A percentile compares a stretch with the other conserved stretches of the same genome.
Evolutionary conservation across 2,329 filamentous ascomycete genomes (phyloP).

Genomic region (Aaosphaeria arxii): DNA sequence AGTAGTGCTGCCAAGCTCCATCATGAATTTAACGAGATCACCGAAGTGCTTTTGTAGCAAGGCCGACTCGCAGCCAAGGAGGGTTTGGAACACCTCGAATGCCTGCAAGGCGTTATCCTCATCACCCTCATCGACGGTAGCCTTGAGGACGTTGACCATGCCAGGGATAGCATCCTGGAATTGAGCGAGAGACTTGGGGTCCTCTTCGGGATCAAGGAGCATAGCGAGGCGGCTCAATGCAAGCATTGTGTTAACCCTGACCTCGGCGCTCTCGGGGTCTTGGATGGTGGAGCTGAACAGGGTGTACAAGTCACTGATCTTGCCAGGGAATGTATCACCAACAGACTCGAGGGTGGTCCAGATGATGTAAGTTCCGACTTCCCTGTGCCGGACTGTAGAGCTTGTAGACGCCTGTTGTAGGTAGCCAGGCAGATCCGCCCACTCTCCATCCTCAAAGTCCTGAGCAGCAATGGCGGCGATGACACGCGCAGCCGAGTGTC

Average conservation of each 20-base stretch:
- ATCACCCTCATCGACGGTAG: constrained; percentile 72
- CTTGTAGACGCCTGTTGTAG: constrained; percentile 78
- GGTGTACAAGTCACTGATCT: constrained; percentile 74
- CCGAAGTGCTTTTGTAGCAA: constrained; percentile 82
- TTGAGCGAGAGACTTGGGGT: constrained; percentile 66
- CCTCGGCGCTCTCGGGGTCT: constrained; percentile 86
- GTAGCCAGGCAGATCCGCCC: constrained; percentile 74
- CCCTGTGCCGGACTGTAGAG: constrained; percentile 72
- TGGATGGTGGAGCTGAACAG: constrained; percentile 85
- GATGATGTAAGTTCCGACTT: constrained; percentile 89
- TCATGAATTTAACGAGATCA: constrained; percentile 91
- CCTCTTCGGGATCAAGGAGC: constrained; percentile 84
- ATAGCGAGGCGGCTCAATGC: constrained; percentile 85
- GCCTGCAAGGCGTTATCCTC: constrained; percentile 86
- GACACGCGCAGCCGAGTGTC: constrained; percentile 84
- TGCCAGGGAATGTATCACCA: constrained; percentile 78
- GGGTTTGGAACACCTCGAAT: constrained; percentile 96
- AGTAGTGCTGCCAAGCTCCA: constrained; percentile 75
- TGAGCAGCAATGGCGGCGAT: constrained; percentile 82
- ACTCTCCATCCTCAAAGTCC: constrained; percentile 84
- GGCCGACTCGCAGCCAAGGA: constrained; percentile 83
- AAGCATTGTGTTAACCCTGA: constrained; percentile 91
- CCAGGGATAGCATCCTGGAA: constrained; percentile 79
- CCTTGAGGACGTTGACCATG: constrained; percentile 88
- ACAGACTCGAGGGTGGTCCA: constrained; percentile 88